Percentiles rank a stretch among this genome's conserved stretches.
Evolutionary conservation across 441 rosid genomes (phyloP).

Genomic region (Codiaeum variegatum): DNA sequence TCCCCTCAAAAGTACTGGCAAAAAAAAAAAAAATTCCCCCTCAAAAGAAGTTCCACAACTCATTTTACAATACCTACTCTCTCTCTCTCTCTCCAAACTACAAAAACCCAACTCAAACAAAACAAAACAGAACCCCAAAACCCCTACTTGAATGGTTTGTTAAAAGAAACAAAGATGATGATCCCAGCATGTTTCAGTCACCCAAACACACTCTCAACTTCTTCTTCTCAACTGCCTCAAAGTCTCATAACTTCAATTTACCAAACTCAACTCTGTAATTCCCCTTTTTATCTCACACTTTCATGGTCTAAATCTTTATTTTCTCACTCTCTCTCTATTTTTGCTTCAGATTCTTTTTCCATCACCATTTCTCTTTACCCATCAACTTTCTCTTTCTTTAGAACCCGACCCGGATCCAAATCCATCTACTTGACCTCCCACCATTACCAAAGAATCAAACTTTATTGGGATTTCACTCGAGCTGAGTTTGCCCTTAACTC

Average conservation of each 20-base stretch:
- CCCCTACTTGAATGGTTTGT: slow-evolving; percentile 3
- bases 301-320: slow-evolving; percentile 47
- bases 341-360: slow-evolving; percentile 40
- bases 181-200: slow-evolving; percentile 53
- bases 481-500: slow-evolving; percentile 39
- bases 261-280: slow-evolving; percentile 42
- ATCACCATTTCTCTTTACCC: slow-evolving; percentile 44
- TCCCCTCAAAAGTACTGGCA: background rate
- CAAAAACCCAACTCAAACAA: background rate
- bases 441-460: slow-evolving; percentile 43
- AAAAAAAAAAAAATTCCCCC: too few species aligned
- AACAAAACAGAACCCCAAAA: background rate
- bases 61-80: background rate
- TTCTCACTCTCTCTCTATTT: slow-evolving; percentile 47
- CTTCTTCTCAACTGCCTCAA: slow-evolving; percentile 34
- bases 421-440: slow-evolving; percentile 39
- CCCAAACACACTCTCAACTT: slow-evolving; percentile 33
- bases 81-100: background rate
- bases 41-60: background rate
- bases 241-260: slow-evolving; percentile 44
- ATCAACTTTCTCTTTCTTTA: slow-evolving; percentile 45
- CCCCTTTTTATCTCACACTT: slow-evolving; percentile 44
- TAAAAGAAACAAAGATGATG: slow-evolving; percentile 24
- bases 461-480: slow-evolving; percentile 51
- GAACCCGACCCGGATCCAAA: slow-evolving; percentile 46